These are phyloP conservation scores for Elongisporangium anandrum DNA, from an alignment of 352 stramenopile species.

Conservation along the genomic window DNA sequence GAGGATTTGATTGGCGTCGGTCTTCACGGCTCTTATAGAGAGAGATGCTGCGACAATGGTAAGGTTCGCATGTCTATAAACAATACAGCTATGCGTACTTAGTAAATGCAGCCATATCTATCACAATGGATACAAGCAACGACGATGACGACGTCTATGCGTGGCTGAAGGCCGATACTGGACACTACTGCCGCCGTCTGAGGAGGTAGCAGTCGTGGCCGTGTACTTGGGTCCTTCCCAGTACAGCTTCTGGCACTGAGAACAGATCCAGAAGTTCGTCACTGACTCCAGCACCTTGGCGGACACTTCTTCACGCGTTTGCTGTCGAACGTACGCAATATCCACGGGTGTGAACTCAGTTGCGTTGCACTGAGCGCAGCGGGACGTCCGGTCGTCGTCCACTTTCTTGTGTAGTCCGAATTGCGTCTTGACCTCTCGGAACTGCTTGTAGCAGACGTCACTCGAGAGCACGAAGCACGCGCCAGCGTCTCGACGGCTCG, in stretches of 20 bases:
- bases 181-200: conserved; percentile 6
- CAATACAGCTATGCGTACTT: no score
- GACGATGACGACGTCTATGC: no score
- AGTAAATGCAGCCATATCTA: no score
- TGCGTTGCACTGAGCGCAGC: conserved; percentile 47
- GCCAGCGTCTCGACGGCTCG: conserved; percentile 34
- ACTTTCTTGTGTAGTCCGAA: conserved; percentile 36
- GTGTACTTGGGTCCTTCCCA: conserved; percentile 77
- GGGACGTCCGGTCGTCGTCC: conserved; percentile 23
- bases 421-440: conserved; percentile 51
- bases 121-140: no score
- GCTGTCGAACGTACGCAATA: conserved; percentile 15
- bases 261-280: conserved; percentile 46
- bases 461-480: conserved; percentile 52
- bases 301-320: conserved; percentile 18
- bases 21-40: no score
- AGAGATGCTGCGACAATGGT: no score
- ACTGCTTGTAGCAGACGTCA: conserved; percentile 47
- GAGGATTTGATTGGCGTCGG: neutral
- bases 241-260: conserved; percentile 55
- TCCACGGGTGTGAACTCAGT: conserved; percentile 32
- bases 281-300: conserved; percentile 23
- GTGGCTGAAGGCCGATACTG: conserved; percentile 12
- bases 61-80: no score
- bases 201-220: conserved; percentile 14